These are phyloP conservation scores for Mycena capillaripes DNA, from an alignment of 768 basidiomycete species.

Conservation along the genomic window DNA sequence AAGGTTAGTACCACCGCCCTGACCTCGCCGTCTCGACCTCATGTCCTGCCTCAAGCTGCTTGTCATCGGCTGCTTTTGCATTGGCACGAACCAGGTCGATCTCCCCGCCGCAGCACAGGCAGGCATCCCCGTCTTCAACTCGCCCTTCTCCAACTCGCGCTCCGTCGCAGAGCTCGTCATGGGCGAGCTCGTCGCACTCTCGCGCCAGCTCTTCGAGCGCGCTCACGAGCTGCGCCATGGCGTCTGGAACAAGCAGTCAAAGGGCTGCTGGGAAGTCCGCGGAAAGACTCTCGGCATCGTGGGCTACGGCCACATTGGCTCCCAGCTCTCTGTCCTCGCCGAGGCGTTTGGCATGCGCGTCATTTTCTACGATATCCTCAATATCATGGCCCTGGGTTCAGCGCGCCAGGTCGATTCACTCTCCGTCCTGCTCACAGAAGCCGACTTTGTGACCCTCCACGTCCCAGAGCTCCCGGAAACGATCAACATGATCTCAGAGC, in stretches of 20 bases:
- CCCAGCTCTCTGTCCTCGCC: conserved; percentile 96
- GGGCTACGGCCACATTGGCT: conserved; percentile 98
- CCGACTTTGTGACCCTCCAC: conserved; percentile 97
- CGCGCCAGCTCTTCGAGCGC: conserved; percentile 94
- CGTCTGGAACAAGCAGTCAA: conserved; percentile 99
- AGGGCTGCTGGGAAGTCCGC: conserved; percentile 97
- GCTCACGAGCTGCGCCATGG: conserved; percentile 89
- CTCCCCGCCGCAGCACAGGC: conserved; percentile 84
- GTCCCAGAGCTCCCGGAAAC: conserved; percentile 98
- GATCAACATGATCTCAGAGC: conserved; percentile 88
- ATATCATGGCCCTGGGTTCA: conserved; percentile 97
- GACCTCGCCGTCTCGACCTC: background rate
- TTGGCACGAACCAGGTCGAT: conserved; percentile 98
- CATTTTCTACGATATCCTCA: conserved; percentile 94
- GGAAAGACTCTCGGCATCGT: conserved; percentile 99
- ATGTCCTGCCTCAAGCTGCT: conserved; percentile 73
- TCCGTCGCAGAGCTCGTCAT: conserved; percentile 99
- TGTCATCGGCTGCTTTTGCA: conserved; percentile 98
- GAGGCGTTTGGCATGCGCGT: conserved; percentile 97
- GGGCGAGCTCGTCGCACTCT: conserved; percentile 92
- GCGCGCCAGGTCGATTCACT: conserved; percentile 92
- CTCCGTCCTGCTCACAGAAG: conserved; percentile 75
- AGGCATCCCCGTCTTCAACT: conserved; percentile 99
- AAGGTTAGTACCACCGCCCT: conserved; percentile 66
- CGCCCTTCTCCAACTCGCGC: conserved; percentile 98